A percentile compares a stretch with the other conserved stretches of the same genome.
phyloP scores from a whole-genome alignment of 1,284 basidiomycete genomes.

The Marasmius tenuissimus region DNA sequence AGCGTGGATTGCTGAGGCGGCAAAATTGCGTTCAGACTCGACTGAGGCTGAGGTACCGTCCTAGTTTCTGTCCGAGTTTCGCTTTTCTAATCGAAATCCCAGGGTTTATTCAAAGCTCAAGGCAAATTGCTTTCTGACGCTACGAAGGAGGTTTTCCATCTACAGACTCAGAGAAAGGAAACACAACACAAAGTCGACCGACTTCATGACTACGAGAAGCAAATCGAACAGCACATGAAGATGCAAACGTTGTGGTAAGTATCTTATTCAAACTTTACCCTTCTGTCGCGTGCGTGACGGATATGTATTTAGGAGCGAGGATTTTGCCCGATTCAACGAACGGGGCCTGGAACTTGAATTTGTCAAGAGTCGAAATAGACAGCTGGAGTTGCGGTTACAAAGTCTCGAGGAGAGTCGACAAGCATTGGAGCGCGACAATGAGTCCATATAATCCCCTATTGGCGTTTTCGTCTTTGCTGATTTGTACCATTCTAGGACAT shows the following conservation, averaged over 20 bases:
- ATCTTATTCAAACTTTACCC: neutral
- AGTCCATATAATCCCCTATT: slow-evolving; percentile 38
- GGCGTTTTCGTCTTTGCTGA: too few species aligned
- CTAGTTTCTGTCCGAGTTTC: neutral
- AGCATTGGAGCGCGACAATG: slow-evolving; percentile 51
- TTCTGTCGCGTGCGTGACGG: slow-evolving; percentile 2
- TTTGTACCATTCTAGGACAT: slow-evolving; percentile 36
- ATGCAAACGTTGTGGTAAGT: slow-evolving; percentile 71
- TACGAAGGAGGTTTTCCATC: slow-evolving; percentile 53
- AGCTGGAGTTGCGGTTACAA: slow-evolving; percentile 63
- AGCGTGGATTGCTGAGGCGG: slow-evolving; percentile 61
- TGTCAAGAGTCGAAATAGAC: slow-evolving; percentile 56
- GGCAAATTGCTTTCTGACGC: slow-evolving; percentile 64
- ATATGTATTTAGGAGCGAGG: slow-evolving; percentile 57
- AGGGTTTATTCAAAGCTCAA: slow-evolving; percentile 72
- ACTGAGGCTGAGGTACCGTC: slow-evolving; percentile 57
- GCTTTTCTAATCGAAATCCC: slow-evolving; percentile 1
- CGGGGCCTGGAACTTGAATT: slow-evolving; percentile 56
- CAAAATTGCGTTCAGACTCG: slow-evolving; percentile 59
- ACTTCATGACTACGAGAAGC: slow-evolving; percentile 68
- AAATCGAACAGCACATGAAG: slow-evolving; percentile 70
- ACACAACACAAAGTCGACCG: slow-evolving; percentile 73
- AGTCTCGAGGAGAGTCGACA: slow-evolving; percentile 51
- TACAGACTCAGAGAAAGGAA: slow-evolving; percentile 68
- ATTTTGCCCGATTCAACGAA: slow-evolving; percentile 68